A percentile compares a stretch with the other conserved stretches of the same genome.
These are phyloP conservation scores for Colletotrichum abscissum DNA, from an alignment of 2,329 filamentous ascomycete genomes.

Conservation along the genomic window DNA sequence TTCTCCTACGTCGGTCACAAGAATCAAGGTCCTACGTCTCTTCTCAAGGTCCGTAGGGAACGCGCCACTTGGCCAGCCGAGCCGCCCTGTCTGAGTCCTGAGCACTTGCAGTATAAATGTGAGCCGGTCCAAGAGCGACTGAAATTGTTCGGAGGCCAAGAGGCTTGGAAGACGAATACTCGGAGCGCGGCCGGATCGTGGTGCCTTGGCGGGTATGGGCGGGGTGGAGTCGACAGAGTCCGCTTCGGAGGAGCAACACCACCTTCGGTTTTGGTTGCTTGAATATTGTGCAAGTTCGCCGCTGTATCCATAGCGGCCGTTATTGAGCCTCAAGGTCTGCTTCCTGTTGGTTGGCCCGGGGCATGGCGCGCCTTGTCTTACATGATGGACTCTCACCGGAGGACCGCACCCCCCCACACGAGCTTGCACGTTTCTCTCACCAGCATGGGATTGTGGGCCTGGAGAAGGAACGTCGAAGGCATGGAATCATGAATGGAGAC, in stretches of 20 bases:
- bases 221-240: not conserved
- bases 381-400: slow-evolving; percentile 22
- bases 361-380: not conserved
- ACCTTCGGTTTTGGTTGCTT: no score
- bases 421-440: not conserved
- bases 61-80: not conserved
- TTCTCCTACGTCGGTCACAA: not conserved
- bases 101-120: not conserved
- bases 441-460: not conserved
- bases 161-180: slow-evolving; percentile 1
- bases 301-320: slow-evolving; percentile 11
- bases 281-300: not conserved
- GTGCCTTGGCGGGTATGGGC: slow-evolving; percentile 3
- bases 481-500: not conserved
- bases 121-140: not conserved
- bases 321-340: not conserved
- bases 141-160: slow-evolving; percentile 4
- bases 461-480: slow-evolving; percentile 8
- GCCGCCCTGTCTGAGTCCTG: not conserved
- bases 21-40: not conserved
- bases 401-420: not conserved
- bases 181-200: slow-evolving; percentile 29
- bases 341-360: not conserved
- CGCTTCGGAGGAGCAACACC: not conserved
- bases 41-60: not conserved